A percentile compares a stretch with the other conserved stretches of the same genome.
Evolutionary conservation across 1,284 basidiomycete species (phyloP).

Genomic region (Leccinum pallidistipes): DNA sequence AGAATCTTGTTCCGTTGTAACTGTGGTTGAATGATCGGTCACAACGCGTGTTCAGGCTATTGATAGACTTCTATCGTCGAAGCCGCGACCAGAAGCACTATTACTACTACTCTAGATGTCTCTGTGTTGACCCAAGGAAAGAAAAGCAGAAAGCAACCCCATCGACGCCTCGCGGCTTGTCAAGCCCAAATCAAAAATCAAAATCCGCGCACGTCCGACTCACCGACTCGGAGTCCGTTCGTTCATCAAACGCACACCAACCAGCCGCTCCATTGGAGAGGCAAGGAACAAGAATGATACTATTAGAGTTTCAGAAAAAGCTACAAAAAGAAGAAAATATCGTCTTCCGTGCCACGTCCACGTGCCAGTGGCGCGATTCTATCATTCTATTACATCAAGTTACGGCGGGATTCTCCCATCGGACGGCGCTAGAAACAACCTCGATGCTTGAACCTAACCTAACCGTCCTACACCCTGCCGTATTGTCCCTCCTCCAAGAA

Average conservation of each 20-base stretch:
- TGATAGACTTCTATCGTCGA: not conserved
- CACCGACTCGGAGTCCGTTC: not conserved
- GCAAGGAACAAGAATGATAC: not conserved
- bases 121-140: not conserved
- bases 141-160: not conserved
- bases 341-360: constrained; percentile 11
- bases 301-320: not conserved
- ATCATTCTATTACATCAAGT: constrained; percentile 10
- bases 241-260: not conserved
- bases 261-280: not conserved
- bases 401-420: constrained; percentile 18
- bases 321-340: not conserved
- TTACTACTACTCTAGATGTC: not conserved
- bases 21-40: not conserved
- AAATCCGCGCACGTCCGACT: not conserved
- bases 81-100: not conserved
- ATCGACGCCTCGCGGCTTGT: not conserved
- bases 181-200: not conserved
- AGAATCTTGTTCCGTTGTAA: not conserved
- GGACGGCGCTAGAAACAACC: constrained; percentile 2
- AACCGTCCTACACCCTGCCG: constrained; percentile 48
- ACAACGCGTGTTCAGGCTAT: not conserved
- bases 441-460: not conserved
- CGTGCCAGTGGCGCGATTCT: constrained; percentile 18
- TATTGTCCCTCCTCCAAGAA: constrained; percentile 71